These are phyloP conservation scores for Candida maris DNA, from an alignment of 805 yeast species.

Conservation along the genomic window DNA sequence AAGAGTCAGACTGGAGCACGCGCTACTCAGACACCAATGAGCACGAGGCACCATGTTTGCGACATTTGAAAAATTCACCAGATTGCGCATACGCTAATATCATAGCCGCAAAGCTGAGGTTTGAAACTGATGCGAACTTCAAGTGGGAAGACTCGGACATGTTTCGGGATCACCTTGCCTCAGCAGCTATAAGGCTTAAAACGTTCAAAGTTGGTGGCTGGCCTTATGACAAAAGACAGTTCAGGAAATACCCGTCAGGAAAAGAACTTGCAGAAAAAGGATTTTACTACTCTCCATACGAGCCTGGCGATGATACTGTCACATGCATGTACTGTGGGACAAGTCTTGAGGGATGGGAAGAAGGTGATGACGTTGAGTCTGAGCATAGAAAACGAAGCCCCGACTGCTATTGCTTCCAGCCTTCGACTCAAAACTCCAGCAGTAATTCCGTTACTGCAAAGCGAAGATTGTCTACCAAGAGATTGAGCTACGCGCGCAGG, in stretches of 20 bases:
- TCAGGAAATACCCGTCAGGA: constrained; percentile 37
- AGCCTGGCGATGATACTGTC: constrained; percentile 48
- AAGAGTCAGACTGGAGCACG: constrained; percentile 54
- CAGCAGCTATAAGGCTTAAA: constrained; percentile 32
- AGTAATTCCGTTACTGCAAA: background rate
- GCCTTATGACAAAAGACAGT: constrained; percentile 37
- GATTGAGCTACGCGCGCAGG: background rate
- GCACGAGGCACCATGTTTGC: constrained; percentile 18
- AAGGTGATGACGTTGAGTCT: constrained; percentile 54
- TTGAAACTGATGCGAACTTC: constrained; percentile 11
- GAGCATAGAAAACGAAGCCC: constrained; percentile 51
- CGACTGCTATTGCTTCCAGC: constrained; percentile 38
- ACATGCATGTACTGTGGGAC: constrained; percentile 63
- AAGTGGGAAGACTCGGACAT: constrained; percentile 19
- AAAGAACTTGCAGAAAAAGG: constrained; percentile 56
- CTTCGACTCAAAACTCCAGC: constrained; percentile 4
- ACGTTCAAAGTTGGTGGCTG: constrained; percentile 41
- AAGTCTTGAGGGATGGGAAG: constrained; percentile 70
- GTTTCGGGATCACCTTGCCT: constrained; percentile 35
- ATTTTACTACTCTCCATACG: constrained; percentile 53
- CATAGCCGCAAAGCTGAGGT: constrained; percentile 13
- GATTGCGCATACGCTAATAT: constrained; percentile 23
- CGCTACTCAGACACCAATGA: constrained; percentile 3
- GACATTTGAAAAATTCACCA: constrained; percentile 26
- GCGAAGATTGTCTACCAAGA: constrained; percentile 39